A percentile compares a stretch with the other conserved stretches of the same genome.
phyloP scores from a whole-genome alignment of 257 asterid species.

The Forsythia suspensa region DNA sequence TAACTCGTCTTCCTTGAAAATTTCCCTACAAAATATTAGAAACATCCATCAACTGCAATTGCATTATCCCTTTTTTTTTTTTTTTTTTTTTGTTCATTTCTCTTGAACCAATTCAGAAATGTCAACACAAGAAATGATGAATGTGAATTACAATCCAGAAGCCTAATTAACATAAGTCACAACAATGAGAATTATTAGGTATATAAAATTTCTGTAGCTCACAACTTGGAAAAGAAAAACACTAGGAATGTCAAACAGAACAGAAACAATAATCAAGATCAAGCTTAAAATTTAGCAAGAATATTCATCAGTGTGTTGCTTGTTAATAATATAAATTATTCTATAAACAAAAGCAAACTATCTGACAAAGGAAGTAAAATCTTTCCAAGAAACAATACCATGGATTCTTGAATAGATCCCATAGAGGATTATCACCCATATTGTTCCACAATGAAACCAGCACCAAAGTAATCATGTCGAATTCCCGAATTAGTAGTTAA shows the following conservation, averaged over 20 bases:
- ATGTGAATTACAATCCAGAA: neutral
- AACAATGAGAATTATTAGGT: neutral
- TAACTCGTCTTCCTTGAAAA: conserved; percentile 52
- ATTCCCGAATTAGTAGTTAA: conserved; percentile 14
- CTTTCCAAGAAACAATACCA: conserved; percentile 23
- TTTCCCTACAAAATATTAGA: conserved; percentile 25
- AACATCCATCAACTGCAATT: neutral
- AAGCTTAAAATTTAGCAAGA: neutral
- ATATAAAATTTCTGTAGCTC: neutral
- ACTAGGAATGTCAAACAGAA: neutral
- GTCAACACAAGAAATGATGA: neutral
- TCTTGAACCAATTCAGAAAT: neutral
- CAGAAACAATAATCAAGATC: neutral
- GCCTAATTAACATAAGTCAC: neutral
- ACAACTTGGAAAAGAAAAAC: neutral
- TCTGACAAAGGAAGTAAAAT: neutral
- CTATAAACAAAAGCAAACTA: neutral
- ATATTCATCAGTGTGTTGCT: neutral
- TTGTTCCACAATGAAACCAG: conserved; percentile 19
- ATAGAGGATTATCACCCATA: conserved; percentile 31
- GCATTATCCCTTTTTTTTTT: too few species aligned
- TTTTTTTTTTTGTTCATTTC: neutral
- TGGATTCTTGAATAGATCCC: conserved; percentile 41
- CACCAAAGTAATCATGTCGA: conserved; percentile 2
- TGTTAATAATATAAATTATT: neutral